These are phyloP conservation scores for Quercus aquifolioides DNA, from an alignment of 306 rosid species.

Conservation along the genomic window DNA sequence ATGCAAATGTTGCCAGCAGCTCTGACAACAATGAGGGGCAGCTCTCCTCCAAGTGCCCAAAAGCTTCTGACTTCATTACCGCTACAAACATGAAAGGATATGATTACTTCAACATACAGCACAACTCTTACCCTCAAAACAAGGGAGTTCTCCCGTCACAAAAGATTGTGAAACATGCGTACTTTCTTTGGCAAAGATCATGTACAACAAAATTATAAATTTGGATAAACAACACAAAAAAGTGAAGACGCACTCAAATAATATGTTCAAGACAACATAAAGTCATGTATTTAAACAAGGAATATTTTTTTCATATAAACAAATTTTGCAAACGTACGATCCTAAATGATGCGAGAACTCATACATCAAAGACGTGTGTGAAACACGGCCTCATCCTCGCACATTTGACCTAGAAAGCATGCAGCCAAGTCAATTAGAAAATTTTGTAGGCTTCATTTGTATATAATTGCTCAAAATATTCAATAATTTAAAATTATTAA, in stretches of 20 bases:
- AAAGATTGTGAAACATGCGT: not conserved
- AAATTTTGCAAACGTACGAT: not conserved
- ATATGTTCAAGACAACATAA: not conserved
- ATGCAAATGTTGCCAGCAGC: slow-evolving; percentile 77
- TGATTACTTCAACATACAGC: not conserved
- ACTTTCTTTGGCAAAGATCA: not conserved
- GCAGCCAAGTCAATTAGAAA: not conserved
- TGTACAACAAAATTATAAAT: not conserved
- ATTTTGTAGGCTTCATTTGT: not conserved
- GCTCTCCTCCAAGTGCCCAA: slow-evolving; percentile 66
- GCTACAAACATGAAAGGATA: slow-evolving; percentile 45
- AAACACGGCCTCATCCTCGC: not conserved
- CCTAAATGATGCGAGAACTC: not conserved
- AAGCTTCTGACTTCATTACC: slow-evolving; percentile 92
- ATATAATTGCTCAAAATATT: not conserved
- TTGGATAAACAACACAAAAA: not conserved
- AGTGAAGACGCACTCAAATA: not conserved
- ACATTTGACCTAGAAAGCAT: not conserved
- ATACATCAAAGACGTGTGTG: not conserved
- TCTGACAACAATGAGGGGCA: slow-evolving; percentile 76
- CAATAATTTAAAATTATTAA: not conserved
- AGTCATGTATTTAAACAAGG: not conserved
- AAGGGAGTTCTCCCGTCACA: not conserved
- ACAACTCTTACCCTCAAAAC: not conserved
- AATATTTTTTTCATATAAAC: not conserved